phyloP scores from a whole-genome alignment of 352 stramenopile species.

The Globisporangium camurandrum region DNA sequence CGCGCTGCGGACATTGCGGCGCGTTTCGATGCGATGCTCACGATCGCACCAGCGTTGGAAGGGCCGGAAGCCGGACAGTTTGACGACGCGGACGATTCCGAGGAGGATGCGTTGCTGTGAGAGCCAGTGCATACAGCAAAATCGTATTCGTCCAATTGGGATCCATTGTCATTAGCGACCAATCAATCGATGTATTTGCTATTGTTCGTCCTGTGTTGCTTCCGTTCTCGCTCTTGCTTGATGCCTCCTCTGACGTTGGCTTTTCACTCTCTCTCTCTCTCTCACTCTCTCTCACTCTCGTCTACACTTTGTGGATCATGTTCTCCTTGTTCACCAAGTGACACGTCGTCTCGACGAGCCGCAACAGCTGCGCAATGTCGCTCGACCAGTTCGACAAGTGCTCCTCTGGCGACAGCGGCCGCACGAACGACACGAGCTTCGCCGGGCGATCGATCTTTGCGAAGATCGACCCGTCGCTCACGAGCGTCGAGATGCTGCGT shows the following conservation, averaged over 20 bases:
- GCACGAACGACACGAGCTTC: slow-evolving; percentile 93
- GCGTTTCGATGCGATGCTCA: slow-evolving; percentile 64
- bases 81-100: slow-evolving; percentile 75
- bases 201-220: no score
- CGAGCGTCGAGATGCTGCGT: slow-evolving; percentile 82
- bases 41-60: slow-evolving; percentile 44
- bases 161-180: neutral
- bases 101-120: slow-evolving; percentile 19
- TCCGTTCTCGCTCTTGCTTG: no score
- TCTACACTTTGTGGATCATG: slow-evolving; percentile 93
- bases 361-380: slow-evolving; percentile 95
- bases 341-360: slow-evolving; percentile 95
- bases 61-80: slow-evolving; percentile 55
- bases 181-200: no score
- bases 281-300: neutral
- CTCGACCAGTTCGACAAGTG: slow-evolving; percentile 94
- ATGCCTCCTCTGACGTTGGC: slow-evolving; percentile 3
- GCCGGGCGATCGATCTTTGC: slow-evolving; percentile 97
- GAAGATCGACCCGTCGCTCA: slow-evolving; percentile 91
- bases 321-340: slow-evolving; percentile 99
- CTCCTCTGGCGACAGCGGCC: slow-evolving; percentile 87
- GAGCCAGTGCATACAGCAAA: neutral
- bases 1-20: slow-evolving; percentile 50
- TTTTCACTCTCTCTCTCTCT: neutral
- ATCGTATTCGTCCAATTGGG: neutral